phyloP scores from a whole-genome alignment of 2,329 filamentous ascomycete genomes.

The Colletotrichum lentis region DNA sequence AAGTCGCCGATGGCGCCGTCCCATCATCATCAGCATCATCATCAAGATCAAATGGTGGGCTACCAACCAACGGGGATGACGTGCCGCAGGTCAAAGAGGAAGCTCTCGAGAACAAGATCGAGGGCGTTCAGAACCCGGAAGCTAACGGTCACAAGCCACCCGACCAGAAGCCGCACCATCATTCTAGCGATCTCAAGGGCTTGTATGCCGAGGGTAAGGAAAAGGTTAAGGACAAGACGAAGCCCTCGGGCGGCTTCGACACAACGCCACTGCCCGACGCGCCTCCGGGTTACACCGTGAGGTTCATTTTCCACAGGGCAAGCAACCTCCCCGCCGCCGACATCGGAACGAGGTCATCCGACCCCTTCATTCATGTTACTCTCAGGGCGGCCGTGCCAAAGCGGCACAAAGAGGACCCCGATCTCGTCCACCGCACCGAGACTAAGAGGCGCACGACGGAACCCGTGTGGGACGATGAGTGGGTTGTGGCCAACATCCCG shows the following conservation, averaged over 20 bases:
- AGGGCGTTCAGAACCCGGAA: conserved; percentile 33
- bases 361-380: conserved; percentile 84
- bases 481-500: conserved; percentile 89
- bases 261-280: conserved; percentile 77
- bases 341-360: conserved; percentile 77
- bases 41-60: conserved; percentile 36
- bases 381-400: conserved; percentile 74
- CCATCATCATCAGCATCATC: conserved; percentile 32
- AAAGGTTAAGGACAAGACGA: conserved; percentile 51
- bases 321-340: conserved; percentile 84
- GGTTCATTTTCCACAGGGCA: conserved; percentile 84
- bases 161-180: conserved; percentile 37
- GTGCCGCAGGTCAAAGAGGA: conserved; percentile 14
- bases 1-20: conserved; percentile 20
- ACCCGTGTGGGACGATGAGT: conserved; percentile 83
- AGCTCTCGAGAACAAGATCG: conserved; percentile 30
- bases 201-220: conserved; percentile 50
- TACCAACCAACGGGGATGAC: conserved; percentile 23
- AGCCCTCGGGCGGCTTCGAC: conserved; percentile 82
- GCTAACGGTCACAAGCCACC: conserved; percentile 35
- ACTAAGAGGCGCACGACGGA: conserved; percentile 77
- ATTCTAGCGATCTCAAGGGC: conserved; percentile 44
- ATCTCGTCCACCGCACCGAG: conserved; percentile 75
- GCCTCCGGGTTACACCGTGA: conserved; percentile 82
- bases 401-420: conserved; percentile 86